Conservation (phyloP, 2,329 filamentous ascomycete genomes). For the Clonostachys rhizophaga region DNA sequence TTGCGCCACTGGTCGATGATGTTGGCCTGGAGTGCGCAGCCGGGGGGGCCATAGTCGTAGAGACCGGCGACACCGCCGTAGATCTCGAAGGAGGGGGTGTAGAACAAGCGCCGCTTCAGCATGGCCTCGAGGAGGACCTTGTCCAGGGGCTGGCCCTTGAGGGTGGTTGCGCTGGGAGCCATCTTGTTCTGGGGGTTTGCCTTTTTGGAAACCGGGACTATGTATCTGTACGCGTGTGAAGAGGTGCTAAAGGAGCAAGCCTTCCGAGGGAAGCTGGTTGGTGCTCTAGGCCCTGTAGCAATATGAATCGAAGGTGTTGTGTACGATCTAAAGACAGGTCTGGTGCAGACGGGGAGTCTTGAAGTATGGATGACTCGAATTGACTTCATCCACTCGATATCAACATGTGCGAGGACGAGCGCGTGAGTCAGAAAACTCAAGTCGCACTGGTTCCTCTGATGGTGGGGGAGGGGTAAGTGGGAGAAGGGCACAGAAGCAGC, state of each 20-base stretch:
- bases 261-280: no score
- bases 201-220: constrained; percentile 3
- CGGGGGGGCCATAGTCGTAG: constrained; percentile 90
- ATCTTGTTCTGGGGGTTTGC: constrained; percentile 19
- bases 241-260: background rate
- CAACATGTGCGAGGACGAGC: constrained; percentile 8
- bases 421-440: constrained; percentile 18
- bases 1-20: constrained; percentile 88
- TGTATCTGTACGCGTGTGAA: background rate
- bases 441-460: constrained; percentile 11
- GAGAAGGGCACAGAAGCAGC: background rate
- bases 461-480: constrained; percentile 9
- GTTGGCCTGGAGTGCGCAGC: constrained; percentile 81
- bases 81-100: constrained; percentile 93
- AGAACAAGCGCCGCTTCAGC: constrained; percentile 85
- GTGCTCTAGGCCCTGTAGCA: no score
- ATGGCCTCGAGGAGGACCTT: constrained; percentile 76
- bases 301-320: no score
- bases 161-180: constrained; percentile 61
- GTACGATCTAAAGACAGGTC: background rate
- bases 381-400: constrained; percentile 16
- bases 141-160: constrained; percentile 88
- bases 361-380: background rate
- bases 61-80: constrained; percentile 86
- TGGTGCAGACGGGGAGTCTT: background rate